These are phyloP conservation scores for Gossypium arboreum DNA, from an alignment of 345 rosid genomes.

Conservation along the genomic window DNA sequence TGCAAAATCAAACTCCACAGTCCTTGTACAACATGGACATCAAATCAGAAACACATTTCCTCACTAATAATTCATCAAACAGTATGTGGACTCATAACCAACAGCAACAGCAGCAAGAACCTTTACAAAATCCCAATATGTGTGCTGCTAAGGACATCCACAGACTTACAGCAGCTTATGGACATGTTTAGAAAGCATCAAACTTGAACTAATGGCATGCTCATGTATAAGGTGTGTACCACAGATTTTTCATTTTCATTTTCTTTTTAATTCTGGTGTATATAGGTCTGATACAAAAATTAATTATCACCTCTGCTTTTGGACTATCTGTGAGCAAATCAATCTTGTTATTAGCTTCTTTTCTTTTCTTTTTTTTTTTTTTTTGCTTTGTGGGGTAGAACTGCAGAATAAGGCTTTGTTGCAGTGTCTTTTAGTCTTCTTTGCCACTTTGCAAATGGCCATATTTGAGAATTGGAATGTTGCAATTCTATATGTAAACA, in stretches of 20 bases:
- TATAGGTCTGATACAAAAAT: slow-evolving; percentile 36
- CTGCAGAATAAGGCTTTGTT: slow-evolving; percentile 32
- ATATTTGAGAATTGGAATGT: slow-evolving; percentile 24
- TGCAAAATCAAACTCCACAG: slow-evolving; percentile 56
- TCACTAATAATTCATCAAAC: slow-evolving; percentile 37
- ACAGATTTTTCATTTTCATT: slow-evolving; percentile 19
- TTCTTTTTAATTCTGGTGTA: neutral
- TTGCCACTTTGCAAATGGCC: slow-evolving; percentile 24
- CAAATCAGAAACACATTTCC: slow-evolving; percentile 63
- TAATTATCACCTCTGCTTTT: slow-evolving; percentile 22
- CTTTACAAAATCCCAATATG: slow-evolving; percentile 26
- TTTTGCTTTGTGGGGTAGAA: slow-evolving; percentile 29
- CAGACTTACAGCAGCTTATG: slow-evolving; percentile 13
- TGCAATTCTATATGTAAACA: slow-evolving; percentile 31
- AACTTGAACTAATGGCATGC: neutral
- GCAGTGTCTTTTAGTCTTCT: slow-evolving; percentile 18
- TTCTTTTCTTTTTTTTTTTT: neutral
- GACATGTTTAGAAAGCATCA: neutral
- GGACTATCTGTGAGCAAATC: slow-evolving; percentile 24
- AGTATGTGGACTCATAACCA: slow-evolving; percentile 50
- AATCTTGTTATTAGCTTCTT: slow-evolving; percentile 7
- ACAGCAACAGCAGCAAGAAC: slow-evolving; percentile 44
- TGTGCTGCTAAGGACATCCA: slow-evolving; percentile 17
- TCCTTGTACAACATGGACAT: slow-evolving; percentile 49
- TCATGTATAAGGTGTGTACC: slow-evolving; percentile 10